phyloP scores from a whole-genome alignment of 148 eudicot genomes.

The Diospyros kaki region DNA sequence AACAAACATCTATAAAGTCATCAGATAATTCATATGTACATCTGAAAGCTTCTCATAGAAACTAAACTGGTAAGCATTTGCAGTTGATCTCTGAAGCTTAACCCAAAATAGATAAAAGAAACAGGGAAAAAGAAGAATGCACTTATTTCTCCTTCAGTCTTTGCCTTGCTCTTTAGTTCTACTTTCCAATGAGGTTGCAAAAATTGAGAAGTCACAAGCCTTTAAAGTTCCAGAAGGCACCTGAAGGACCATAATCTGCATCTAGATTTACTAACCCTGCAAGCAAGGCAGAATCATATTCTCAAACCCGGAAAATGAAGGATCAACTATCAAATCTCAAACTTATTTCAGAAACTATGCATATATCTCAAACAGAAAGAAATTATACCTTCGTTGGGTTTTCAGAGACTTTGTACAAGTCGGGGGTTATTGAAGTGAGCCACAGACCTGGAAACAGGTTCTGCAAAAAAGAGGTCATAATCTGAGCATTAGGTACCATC shows the following conservation, averaged over 20 bases:
- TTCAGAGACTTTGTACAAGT: slow-evolving; percentile 34
- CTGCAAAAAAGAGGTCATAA: slow-evolving; percentile 20
- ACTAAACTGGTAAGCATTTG: slow-evolving; percentile 12
- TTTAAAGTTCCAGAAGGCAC: slow-evolving; percentile 15
- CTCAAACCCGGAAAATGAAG: neutral
- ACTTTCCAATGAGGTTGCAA: slow-evolving; percentile 21
- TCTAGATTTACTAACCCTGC: slow-evolving; percentile 22
- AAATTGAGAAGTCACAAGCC: slow-evolving; percentile 14
- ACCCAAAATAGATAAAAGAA: slow-evolving; percentile 7
- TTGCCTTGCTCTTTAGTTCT: slow-evolving; percentile 18
- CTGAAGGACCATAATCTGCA: slow-evolving; percentile 9
- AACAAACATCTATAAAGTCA: slow-evolving; percentile 7
- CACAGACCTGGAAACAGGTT: slow-evolving; percentile 36
- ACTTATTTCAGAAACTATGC: neutral
- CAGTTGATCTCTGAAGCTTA: slow-evolving; percentile 5
- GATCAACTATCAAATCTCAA: neutral
- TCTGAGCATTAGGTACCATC: neutral
- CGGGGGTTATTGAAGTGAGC: slow-evolving; percentile 29
- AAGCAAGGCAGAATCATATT: slow-evolving; percentile 6
- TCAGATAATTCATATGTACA: slow-evolving; percentile 18
- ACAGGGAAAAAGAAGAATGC: neutral
- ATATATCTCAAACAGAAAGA: neutral
- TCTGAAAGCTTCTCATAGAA: slow-evolving; percentile 13
- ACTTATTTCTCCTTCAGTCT: slow-evolving; percentile 18
- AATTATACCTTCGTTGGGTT: slow-evolving; percentile 26